Base-by-base conservation (phyloP, 1,284 basidiomycete species). In the Mycosarcoma mackinlayi region DNA sequence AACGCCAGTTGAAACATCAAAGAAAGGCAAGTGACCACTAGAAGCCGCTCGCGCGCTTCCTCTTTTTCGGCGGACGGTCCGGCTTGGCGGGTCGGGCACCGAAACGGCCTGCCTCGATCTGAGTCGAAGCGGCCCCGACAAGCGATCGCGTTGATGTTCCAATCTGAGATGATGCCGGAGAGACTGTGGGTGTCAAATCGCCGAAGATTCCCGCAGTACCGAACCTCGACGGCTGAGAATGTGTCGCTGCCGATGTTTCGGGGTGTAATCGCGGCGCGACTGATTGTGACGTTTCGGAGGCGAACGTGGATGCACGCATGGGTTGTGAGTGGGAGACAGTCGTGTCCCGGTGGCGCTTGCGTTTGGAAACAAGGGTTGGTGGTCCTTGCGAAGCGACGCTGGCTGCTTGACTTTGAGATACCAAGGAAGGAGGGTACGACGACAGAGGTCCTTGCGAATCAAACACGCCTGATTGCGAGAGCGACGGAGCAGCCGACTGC, bases 31-130 rank as follows among this genome's bases (percentile, higher is more conserved):
- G n/a, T n/a, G n/a, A n/a, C n/a, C n/a, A n/a, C n/a, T 44, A 71
- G 58, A 71, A 71, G 0, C 68, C 68, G 19, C 54, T 65, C 1
- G 68, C 62, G 13, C 68, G 53, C 52, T 66, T 71, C 48, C 66
- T 71, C 41, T 55, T 61, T 39, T 65, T 65, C 11, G 42, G 39
- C 16, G 58, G 45, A 2, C 40, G 53, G 31, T 56, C 53, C 2
- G 49, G n/a, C 14, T 44, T 42, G 10, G 33, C 27, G 3, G 60
- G 52, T 1, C 67, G 48, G 14, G 61, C 67, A 24, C 68, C 68
- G 25, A 66, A 71, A 1, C 49, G 53, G 5, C 68, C 68, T 0
- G 68, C 49, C 31, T 71, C 62, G 23, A 71, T 58, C 52, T 71
- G 68, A 3, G 67, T 70, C 13, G 52, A 55, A 7, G 49, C 44